Percentiles rank a stretch among this genome's conserved stretches.
Conservation (phyloP, 305 asterid species). For the Petunia hybrid region DNA sequence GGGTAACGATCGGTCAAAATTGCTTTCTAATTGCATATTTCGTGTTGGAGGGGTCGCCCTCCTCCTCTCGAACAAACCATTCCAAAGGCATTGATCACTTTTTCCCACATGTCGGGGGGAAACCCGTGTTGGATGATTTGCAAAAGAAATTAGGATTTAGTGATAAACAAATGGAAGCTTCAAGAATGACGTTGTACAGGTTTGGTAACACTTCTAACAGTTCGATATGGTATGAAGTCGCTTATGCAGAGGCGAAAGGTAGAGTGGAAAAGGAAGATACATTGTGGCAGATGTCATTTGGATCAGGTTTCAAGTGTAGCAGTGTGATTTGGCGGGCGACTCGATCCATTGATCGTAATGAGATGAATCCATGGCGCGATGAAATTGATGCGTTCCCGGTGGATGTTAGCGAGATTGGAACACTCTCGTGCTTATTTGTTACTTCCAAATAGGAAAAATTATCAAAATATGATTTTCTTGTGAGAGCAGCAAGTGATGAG, state of each 20-base stretch:
- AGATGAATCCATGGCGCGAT: constrained; percentile 46
- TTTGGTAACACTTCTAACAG: constrained; percentile 52
- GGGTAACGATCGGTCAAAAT: constrained; percentile 43
- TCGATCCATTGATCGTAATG: constrained; percentile 33
- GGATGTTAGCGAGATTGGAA: background rate
- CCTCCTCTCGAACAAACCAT: constrained; percentile 45
- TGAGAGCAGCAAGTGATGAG: no score
- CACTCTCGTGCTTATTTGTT: background rate
- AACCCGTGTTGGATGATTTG: constrained; percentile 41
- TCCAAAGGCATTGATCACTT: constrained; percentile 39
- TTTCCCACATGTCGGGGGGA: constrained; percentile 47
- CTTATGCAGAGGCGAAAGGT: constrained; percentile 47
- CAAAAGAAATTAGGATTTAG: constrained; percentile 42
- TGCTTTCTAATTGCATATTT: constrained; percentile 36
- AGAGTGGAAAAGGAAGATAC: constrained; percentile 38
- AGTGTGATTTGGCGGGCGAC: constrained; percentile 43
- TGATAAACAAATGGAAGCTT: constrained; percentile 43
- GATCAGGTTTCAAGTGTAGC: constrained; percentile 54
- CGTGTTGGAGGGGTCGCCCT: constrained; percentile 44
- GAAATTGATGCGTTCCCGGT: constrained; percentile 44
- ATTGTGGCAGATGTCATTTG: constrained; percentile 49
- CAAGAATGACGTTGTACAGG: constrained; percentile 49
- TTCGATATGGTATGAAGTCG: constrained; percentile 45
- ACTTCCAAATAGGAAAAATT: background rate
- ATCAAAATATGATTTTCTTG: no score